Conservation (phyloP, 495 filamentous ascomycete genomes). For the Talaromyces proteolyticus region DNA sequence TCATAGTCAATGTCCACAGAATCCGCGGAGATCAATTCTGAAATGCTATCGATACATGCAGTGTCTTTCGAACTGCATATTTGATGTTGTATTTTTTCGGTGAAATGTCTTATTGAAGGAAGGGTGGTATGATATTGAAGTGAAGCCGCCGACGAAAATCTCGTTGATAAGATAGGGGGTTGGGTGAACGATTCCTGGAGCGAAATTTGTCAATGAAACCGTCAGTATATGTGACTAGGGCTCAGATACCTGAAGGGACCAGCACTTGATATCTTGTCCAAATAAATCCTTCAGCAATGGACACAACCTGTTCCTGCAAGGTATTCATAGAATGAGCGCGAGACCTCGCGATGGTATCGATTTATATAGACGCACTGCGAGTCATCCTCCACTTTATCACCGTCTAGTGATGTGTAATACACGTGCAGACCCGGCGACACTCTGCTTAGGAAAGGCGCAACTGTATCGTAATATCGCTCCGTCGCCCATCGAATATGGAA, state of each 20-base stretch:
- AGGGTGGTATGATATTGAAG: constrained; percentile 66
- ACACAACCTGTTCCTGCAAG: constrained; percentile 53
- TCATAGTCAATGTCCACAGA: constrained; percentile 78
- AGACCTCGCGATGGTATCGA: not conserved
- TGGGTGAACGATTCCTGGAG: constrained; percentile 63
- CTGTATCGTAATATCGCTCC: constrained; percentile 42
- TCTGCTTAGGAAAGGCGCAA: constrained; percentile 67
- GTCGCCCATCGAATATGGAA: constrained; percentile 78
- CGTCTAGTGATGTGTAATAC: constrained; percentile 57
- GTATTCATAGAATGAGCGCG: constrained; percentile 10
- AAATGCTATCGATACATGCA: constrained; percentile 30
- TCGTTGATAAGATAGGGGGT: constrained; percentile 52
- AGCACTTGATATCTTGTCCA: constrained; percentile 48
- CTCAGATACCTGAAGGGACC: constrained; percentile 33
- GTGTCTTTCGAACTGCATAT: constrained; percentile 41
- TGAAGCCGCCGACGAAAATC: constrained; percentile 58
- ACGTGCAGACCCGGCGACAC: constrained; percentile 79
- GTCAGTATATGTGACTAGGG: too few species aligned
- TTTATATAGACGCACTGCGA: not conserved
- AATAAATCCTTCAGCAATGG: constrained; percentile 55
- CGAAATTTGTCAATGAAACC: too few species aligned
- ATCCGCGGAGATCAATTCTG: constrained; percentile 42
- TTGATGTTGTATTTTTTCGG: constrained; percentile 48
- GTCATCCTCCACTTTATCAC: not conserved
- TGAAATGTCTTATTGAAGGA: constrained; percentile 47